These are phyloP conservation scores for Neonectria sp. DNA, from an alignment of 2,329 filamentous ascomycete species.

Conservation along the genomic window DNA sequence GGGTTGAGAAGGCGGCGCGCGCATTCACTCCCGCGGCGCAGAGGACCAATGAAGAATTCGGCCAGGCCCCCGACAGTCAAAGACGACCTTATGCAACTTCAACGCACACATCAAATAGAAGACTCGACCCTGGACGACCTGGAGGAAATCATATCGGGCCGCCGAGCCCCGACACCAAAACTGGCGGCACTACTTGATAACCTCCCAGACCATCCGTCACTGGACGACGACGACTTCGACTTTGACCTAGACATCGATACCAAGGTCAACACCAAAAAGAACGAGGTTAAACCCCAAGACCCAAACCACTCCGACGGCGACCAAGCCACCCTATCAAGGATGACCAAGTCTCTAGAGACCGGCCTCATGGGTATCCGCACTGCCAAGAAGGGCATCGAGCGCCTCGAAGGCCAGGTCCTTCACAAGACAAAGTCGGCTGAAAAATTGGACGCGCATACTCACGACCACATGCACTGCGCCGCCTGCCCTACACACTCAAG, in stretches of 20 bases:
- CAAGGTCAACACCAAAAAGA: slow-evolving; percentile 45
- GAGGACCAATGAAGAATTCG: slow-evolving; percentile 67
- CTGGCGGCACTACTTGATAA: slow-evolving; percentile 47
- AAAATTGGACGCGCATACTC: slow-evolving; percentile 32
- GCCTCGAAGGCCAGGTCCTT: slow-evolving; percentile 67
- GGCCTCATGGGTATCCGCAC: slow-evolving; percentile 67
- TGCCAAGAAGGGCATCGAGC: slow-evolving; percentile 71
- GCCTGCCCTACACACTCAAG: slow-evolving; percentile 34
- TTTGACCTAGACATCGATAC: slow-evolving; percentile 47
- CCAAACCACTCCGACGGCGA: slow-evolving; percentile 56
- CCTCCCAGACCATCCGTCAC: slow-evolving; percentile 40
- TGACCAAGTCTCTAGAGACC: slow-evolving; percentile 67
- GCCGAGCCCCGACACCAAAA: slow-evolving; percentile 48
- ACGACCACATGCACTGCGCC: slow-evolving; percentile 33
- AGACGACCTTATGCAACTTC: slow-evolving; percentile 69
- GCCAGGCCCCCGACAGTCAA: slow-evolving; percentile 68
- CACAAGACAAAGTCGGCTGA: slow-evolving; percentile 49
- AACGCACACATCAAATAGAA: slow-evolving; percentile 68
- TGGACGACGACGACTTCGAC: slow-evolving; percentile 42
- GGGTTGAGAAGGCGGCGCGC: slow-evolving; percentile 49
- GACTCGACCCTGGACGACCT: slow-evolving; percentile 74
- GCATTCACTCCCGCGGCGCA: slow-evolving; percentile 60
- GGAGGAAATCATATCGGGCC: slow-evolving; percentile 64
- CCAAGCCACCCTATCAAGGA: slow-evolving; percentile 62
- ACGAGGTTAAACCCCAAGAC: slow-evolving; percentile 39